A percentile compares a stretch with the other conserved stretches of the same genome.
phyloP scores from a whole-genome alignment of 129 eudicot species.

The Solidago caesia region DNA sequence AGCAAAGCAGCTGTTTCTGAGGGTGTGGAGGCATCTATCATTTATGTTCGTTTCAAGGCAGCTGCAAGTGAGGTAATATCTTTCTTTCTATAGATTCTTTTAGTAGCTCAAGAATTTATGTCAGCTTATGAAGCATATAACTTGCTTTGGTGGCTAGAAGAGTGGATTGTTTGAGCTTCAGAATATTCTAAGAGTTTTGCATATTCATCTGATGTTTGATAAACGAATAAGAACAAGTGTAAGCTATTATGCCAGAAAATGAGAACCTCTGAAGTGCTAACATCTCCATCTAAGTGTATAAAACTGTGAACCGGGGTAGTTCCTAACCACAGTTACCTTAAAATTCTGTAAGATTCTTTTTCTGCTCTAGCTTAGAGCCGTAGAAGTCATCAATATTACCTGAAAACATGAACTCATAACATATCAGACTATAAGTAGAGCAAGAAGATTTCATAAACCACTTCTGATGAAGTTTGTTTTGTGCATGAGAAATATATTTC shows the following conservation, averaged over 20 bases:
- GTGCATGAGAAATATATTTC: constrained; percentile 4
- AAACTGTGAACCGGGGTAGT: too few species aligned
- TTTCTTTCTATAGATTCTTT: constrained; percentile 16
- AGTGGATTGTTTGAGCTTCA: constrained; percentile 1
- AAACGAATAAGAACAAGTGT: constrained; percentile 8
- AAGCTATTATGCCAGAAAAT: constrained; percentile 3
- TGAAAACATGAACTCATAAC: constrained; percentile 8
- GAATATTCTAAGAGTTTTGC: neutral
- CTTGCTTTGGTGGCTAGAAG: constrained; percentile 2
- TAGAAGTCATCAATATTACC: constrained; percentile 7
- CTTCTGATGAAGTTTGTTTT: neutral
- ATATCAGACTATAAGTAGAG: neutral
- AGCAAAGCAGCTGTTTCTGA: constrained; percentile 72
- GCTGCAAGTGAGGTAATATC: constrained; percentile 94
- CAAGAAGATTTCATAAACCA: neutral
- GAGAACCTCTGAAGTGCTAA: too few species aligned
- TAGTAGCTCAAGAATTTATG: constrained; percentile 14
- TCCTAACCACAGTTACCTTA: neutral
- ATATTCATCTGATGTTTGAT: neutral
- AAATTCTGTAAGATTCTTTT: constrained; percentile 3
- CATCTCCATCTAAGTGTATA: too few species aligned
- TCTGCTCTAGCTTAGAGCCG: neutral
- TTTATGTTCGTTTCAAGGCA: constrained; percentile 95
- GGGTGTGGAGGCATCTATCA: constrained; percentile 90
- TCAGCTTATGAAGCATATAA: constrained; percentile 11